phyloP scores from a whole-genome alignment of 306 rosid genomes.

The Dalbergia cochinchinensis region DNA sequence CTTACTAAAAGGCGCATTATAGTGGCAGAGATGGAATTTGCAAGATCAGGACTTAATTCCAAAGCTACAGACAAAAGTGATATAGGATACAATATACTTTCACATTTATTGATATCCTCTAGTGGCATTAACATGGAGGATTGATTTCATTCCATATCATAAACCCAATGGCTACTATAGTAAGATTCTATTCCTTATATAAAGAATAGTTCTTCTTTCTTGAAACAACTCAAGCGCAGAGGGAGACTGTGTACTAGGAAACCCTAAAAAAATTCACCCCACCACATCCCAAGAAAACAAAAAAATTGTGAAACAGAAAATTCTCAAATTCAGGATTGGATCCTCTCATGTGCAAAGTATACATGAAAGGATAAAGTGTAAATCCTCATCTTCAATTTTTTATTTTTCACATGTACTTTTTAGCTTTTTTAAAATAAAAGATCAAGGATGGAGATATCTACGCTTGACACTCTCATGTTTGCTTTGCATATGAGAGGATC shows the following conservation, averaged over 20 bases:
- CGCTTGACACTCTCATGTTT: too few relatives aligned
- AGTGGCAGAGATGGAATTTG: conserved; percentile 23
- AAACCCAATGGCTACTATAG: conserved; percentile 26
- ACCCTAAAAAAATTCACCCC: not conserved
- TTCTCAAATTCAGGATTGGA: not conserved
- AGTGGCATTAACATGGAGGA: not conserved
- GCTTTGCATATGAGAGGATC: too few relatives aligned
- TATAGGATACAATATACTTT: too few relatives aligned
- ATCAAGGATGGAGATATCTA: too few relatives aligned
- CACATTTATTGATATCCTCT: conserved; percentile 3
- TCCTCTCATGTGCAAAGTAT: too few relatives aligned
- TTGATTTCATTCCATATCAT: conserved; percentile 14
- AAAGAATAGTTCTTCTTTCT: conserved; percentile 32
- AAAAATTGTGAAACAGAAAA: not conserved
- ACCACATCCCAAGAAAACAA: not conserved
- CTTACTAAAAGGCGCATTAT: not conserved
- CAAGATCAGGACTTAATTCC: conserved; percentile 21
- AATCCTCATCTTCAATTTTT: too few relatives aligned
- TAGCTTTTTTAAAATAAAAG: too few relatives aligned
- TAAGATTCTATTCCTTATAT: not conserved
- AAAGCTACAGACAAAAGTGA: conserved; percentile 14
- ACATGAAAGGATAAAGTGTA: too few relatives aligned
- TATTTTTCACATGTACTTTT: too few relatives aligned
- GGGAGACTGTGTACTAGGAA: not conserved
- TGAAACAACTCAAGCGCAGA: conserved; percentile 9